These are phyloP conservation scores for Imleria badia DNA, from an alignment of 768 basidiomycete genomes.

Conservation along the genomic window DNA sequence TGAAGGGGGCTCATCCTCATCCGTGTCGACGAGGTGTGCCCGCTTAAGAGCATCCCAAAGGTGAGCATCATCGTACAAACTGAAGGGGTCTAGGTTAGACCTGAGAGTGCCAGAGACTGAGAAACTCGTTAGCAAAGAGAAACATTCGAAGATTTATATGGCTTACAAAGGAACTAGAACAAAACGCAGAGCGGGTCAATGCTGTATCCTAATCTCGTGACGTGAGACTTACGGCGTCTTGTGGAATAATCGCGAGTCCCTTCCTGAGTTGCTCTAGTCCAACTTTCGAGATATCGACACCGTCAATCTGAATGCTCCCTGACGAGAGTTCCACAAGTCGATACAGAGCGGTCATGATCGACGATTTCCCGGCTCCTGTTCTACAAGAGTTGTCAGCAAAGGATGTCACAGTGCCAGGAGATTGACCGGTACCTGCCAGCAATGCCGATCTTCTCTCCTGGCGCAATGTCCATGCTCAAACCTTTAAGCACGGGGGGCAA, in stretches of 20 bases:
- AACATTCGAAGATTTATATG: conserved; percentile 6
- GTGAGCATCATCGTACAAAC: conserved; percentile 70
- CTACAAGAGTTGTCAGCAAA: conserved; percentile 27
- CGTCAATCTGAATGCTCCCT: conserved; percentile 81
- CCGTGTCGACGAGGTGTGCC: conserved; percentile 71
- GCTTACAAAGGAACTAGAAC: conserved; percentile 40
- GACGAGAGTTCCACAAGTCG: conserved; percentile 78
- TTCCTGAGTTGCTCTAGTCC: conserved; percentile 73
- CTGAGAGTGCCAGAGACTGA: conserved; percentile 78
- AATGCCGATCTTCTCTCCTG: conserved; percentile 90
- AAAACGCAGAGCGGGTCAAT: neutral
- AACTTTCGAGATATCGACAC: conserved; percentile 77
- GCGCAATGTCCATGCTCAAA: conserved; percentile 63
- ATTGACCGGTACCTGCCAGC: conserved; percentile 54
- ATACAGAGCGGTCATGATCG: conserved; percentile 86
- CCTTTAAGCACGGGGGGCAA: conserved; percentile 84
- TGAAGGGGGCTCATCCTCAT: conserved; percentile 19
- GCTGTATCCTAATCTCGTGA: neutral
- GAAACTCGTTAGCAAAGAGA: conserved; percentile 7
- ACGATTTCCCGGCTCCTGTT: conserved; percentile 88
- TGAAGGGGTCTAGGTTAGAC: conserved; percentile 89
- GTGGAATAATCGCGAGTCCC: conserved; percentile 77
- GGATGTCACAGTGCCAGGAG: conserved; percentile 5
- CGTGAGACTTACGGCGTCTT: conserved; percentile 48
- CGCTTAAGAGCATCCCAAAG: conserved; percentile 89